A percentile compares a stretch with the other conserved stretches of the same genome.
phyloP scores from a whole-genome alignment of 306 rosid species.

The Dicorynia guianensis region DNA sequence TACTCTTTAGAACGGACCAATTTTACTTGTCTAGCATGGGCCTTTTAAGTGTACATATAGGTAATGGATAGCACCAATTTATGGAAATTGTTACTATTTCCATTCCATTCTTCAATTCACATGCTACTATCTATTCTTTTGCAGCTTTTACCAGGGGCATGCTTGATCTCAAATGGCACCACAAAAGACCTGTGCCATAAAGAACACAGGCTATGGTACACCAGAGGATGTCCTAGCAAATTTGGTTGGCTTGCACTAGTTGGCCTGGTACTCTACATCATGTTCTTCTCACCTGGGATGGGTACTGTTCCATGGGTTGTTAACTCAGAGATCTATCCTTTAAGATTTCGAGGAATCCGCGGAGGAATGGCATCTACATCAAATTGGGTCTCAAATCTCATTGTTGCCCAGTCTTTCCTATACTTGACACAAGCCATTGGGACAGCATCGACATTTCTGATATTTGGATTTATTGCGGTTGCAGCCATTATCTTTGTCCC shows the following conservation, averaged over 20 bases:
- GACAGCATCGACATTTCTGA: constrained; percentile 58
- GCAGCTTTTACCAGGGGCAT: constrained; percentile 67
- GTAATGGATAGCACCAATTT: no score
- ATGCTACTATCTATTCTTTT: not conserved
- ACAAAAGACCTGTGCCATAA: constrained; percentile 32
- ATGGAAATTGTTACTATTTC: not conserved
- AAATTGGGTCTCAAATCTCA: constrained; percentile 62
- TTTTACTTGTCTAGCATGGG: no score
- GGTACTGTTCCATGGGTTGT: constrained; percentile 77
- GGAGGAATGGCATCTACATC: constrained; percentile 72
- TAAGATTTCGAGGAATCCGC: constrained; percentile 59
- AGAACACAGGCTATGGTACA: constrained; percentile 61
- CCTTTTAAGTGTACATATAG: no score
- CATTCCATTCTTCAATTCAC: not conserved
- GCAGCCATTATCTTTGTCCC: constrained; percentile 61
- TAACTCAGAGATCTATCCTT: constrained; percentile 71
- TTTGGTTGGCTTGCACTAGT: constrained; percentile 57
- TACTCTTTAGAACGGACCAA: no score
- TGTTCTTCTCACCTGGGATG: constrained; percentile 74
- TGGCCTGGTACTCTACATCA: constrained; percentile 59
- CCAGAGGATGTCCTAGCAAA: constrained; percentile 71
- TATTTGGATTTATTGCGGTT: constrained; percentile 52
- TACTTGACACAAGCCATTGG: constrained; percentile 56
- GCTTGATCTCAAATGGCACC: constrained; percentile 43
- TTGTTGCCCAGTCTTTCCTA: constrained; percentile 64